Conservation (phyloP, 202 grass and related monocot genomes). For the Carex sylvatica region DNA sequence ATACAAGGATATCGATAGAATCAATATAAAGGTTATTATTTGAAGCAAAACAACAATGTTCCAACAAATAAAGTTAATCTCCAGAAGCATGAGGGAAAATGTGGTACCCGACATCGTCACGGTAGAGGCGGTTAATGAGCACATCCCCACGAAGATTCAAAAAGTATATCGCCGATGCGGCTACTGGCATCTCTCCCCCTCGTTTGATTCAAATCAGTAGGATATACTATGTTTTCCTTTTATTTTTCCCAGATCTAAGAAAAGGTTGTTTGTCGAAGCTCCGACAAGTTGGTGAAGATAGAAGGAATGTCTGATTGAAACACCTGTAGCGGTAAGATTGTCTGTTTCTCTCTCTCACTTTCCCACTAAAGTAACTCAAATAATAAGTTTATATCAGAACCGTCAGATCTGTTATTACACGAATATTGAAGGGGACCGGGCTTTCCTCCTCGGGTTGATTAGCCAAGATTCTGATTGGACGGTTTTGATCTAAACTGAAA, state of each 20-base stretch:
- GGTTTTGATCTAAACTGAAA: too few species aligned
- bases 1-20: too few species aligned
- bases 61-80: background rate
- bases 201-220: background rate
- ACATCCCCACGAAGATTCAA: slow-evolving; percentile 88
- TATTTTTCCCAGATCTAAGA: slow-evolving; percentile 16
- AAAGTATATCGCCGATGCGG: slow-evolving; percentile 92
- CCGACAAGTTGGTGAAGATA: background rate
- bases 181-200: slow-evolving; percentile 71
- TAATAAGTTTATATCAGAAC: too few species aligned
- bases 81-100: background rate
- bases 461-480: too few species aligned
- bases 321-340: background rate
- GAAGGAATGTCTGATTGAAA: slow-evolving; percentile 8
- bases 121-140: slow-evolving; percentile 97
- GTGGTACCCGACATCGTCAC: slow-evolving; percentile 84
- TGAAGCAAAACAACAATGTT: background rate
- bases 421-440: too few species aligned
- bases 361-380: background rate
- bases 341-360: background rate
- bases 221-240: background rate
- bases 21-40: background rate
- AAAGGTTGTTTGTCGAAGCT: slow-evolving; percentile 8
- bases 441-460: too few species aligned
- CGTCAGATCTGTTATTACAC: too few species aligned